Conservation (phyloP, 768 basidiomycete genomes). For the Collybiopsis confluens region DNA sequence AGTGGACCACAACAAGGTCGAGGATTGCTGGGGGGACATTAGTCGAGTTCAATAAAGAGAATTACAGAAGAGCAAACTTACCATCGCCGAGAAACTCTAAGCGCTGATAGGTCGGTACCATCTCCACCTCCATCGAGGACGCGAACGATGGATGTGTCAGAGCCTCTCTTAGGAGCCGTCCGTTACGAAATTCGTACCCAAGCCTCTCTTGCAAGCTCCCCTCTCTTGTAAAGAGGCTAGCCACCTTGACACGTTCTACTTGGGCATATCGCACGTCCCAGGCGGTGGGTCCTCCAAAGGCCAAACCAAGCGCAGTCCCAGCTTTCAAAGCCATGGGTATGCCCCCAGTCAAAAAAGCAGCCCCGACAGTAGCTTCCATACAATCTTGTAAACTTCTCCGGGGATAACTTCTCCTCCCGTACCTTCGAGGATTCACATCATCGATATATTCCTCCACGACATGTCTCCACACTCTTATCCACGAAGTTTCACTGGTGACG, state of each 20-base stretch:
- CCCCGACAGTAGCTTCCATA: constrained; percentile 83
- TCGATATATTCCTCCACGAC: constrained; percentile 31
- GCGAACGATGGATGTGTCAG: constrained; percentile 83
- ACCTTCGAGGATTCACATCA: constrained; percentile 26
- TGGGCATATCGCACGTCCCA: constrained; percentile 60
- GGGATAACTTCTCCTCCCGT: constrained; percentile 46
- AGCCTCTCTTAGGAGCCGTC: constrained; percentile 68
- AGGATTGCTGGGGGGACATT: constrained; percentile 48
- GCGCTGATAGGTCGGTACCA: constrained; percentile 69
- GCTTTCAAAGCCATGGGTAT: constrained; percentile 61
- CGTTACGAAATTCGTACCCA: constrained; percentile 65
- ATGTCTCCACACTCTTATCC: constrained; percentile 57
- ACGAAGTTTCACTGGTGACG: constrained; percentile 56
- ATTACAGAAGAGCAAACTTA: constrained; percentile 29
- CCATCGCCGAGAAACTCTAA: constrained; percentile 90
- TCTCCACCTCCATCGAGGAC: constrained; percentile 35
- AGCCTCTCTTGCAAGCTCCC: constrained; percentile 56
- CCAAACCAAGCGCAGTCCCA: constrained; percentile 62
- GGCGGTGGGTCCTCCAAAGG: constrained; percentile 65
- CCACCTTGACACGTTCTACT: constrained; percentile 25
- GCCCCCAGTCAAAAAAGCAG: constrained; percentile 69
- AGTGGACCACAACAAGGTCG: constrained; percentile 66
- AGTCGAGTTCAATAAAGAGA: constrained; percentile 8
- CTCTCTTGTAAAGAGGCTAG: constrained; percentile 49
- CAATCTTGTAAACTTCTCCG: constrained; percentile 80